These are phyloP conservation scores for Suillus spraguei DNA, from an alignment of 768 basidiomycete species.

Conservation along the genomic window DNA sequence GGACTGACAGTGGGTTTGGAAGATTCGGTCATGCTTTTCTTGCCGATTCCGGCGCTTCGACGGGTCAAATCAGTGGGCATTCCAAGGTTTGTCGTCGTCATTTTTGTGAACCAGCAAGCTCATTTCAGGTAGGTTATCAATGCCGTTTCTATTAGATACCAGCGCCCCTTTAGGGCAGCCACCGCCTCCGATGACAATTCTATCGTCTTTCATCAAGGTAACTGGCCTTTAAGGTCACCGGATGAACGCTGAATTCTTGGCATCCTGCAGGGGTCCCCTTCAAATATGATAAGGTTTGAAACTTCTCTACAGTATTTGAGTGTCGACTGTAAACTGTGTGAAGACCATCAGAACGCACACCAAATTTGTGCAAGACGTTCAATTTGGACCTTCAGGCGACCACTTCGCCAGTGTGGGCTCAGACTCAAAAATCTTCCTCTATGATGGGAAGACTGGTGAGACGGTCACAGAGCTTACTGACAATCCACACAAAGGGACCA, in stretches of 20 bases:
- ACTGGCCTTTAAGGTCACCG: slow-evolving; percentile 4
- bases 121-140: slow-evolving; percentile 65
- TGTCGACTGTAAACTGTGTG: not conserved
- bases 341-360: slow-evolving; percentile 87
- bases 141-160: slow-evolving; percentile 83
- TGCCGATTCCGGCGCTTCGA: slow-evolving; percentile 81
- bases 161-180: slow-evolving; percentile 88
- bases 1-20: not conserved
- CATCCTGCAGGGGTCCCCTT: slow-evolving; percentile 67
- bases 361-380: slow-evolving; percentile 91
- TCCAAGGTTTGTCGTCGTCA: slow-evolving; percentile 58
- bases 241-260: slow-evolving; percentile 7
- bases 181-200: slow-evolving; percentile 84
- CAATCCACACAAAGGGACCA: slow-evolving; percentile 70
- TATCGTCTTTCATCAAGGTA: slow-evolving; percentile 84
- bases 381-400: slow-evolving; percentile 79
- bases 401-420: slow-evolving; percentile 88
- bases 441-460: slow-evolving; percentile 90
- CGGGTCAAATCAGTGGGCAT: slow-evolving; percentile 89
- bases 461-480: slow-evolving; percentile 69
- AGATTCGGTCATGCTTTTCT: slow-evolving; percentile 87
- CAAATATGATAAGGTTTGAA: slow-evolving; percentile 79
- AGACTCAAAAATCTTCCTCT: slow-evolving; percentile 85
- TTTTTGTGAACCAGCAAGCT: not conserved
- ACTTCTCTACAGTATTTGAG: not conserved